Percentiles rank a stretch among this genome's conserved stretches.
Evolutionary conservation across 257 asterid species (phyloP).

Genomic region (Solanum clarkiae): DNA sequence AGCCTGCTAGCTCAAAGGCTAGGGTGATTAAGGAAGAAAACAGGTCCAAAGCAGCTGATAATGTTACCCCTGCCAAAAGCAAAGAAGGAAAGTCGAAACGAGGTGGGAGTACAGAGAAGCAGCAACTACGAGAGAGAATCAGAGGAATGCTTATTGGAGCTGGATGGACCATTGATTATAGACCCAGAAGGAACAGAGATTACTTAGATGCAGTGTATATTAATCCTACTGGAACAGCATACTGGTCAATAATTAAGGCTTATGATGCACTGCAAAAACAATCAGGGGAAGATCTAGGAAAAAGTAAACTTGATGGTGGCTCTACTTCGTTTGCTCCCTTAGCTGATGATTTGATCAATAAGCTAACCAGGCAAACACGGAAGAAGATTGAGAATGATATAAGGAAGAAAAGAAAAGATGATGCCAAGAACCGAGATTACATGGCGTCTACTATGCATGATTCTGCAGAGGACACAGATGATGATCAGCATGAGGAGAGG

Average conservation of each 20-base stretch:
- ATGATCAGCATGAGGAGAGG: constrained; percentile 44
- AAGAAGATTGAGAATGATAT: constrained; percentile 78
- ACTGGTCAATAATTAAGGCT: constrained; percentile 96
- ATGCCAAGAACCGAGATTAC: constrained; percentile 15
- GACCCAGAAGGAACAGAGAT: constrained; percentile 93
- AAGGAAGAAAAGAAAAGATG: constrained; percentile 65
- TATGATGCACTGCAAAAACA: constrained; percentile 86
- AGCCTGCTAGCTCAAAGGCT: constrained; percentile 42
- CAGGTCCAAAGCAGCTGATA: constrained; percentile 8
- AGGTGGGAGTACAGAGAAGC: constrained; percentile 89
- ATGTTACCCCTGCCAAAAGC: constrained; percentile 4
- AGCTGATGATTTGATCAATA: constrained; percentile 63
- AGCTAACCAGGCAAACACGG: constrained; percentile 82
- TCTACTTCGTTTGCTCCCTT: constrained; percentile 60
- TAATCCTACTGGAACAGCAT: constrained; percentile 80
- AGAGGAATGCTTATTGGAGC: constrained; percentile 69
- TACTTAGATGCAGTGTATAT: constrained; percentile 94
- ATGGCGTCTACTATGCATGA: constrained; percentile 23
- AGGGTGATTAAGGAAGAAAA: constrained; percentile 44
- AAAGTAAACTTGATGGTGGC: constrained; percentile 24
- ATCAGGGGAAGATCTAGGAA: constrained; percentile 35
- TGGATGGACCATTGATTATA: constrained; percentile 91
- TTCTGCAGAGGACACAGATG: constrained; percentile 34
- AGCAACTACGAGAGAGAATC: constrained; percentile 71
- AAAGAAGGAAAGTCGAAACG: constrained; percentile 44